These are phyloP conservation scores for Termitomyces sp. DNA, from an alignment of 768 basidiomycete genomes.

Conservation along the genomic window DNA sequence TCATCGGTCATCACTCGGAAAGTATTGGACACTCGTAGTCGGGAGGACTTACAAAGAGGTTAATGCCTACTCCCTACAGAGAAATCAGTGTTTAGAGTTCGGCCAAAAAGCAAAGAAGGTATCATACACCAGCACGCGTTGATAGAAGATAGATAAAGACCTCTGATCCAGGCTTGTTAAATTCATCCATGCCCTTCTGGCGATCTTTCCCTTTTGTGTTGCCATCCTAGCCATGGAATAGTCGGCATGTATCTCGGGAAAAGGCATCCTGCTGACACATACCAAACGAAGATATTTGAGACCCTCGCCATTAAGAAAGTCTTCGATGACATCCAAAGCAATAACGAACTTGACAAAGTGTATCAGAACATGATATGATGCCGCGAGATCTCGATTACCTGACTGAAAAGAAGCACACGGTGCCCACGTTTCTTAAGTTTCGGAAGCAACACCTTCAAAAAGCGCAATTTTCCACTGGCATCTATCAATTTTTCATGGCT, in stretches of 20 bases:
- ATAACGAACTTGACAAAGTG: constrained; percentile 67
- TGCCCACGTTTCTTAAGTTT: constrained; percentile 83
- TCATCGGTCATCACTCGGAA: constrained; percentile 14
- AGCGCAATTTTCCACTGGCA: constrained; percentile 78
- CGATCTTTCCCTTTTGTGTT: constrained; percentile 78
- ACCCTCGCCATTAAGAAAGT: constrained; percentile 80
- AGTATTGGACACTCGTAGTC: not conserved
- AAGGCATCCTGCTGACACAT: constrained; percentile 11
- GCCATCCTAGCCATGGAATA: constrained; percentile 60
- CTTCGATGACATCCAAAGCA: constrained; percentile 81
- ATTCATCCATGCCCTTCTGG: constrained; percentile 93
- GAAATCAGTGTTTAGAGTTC: not conserved
- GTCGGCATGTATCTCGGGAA: not conserved
- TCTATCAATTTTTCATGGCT: constrained; percentile 77
- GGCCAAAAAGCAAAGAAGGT: not conserved
- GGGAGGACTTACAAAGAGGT: constrained; percentile 45
- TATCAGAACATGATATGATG: not conserved
- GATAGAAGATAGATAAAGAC: constrained; percentile 88
- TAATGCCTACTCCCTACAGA: constrained; percentile 77
- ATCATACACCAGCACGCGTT: constrained; percentile 75
- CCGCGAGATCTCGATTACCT: constrained; percentile 41
- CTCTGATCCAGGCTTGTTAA: constrained; percentile 84
- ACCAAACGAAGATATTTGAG: constrained; percentile 77
- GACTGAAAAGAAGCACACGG: constrained; percentile 87
- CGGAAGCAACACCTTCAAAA: constrained; percentile 73